phyloP scores from a whole-genome alignment of 495 filamentous ascomycete species.

The Poronia punctata region DNA sequence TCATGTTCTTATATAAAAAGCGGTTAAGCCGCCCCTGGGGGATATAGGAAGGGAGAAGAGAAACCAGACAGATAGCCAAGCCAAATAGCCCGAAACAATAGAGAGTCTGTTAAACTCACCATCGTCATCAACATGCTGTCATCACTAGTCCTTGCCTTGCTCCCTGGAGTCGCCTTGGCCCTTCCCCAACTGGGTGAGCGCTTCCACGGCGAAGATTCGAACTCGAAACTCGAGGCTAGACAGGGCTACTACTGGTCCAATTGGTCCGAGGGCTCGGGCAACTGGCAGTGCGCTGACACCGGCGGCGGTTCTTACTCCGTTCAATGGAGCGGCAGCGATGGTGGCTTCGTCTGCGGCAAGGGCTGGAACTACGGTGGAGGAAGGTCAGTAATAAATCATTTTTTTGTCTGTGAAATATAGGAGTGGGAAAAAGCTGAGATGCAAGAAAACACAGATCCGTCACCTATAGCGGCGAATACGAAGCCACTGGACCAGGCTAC shows the following conservation, averaged over 20 bases:
- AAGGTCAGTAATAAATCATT: conserved; percentile 40
- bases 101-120: too few relatives aligned
- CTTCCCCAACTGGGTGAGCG: conserved; percentile 35
- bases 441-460: background rate
- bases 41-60: background rate
- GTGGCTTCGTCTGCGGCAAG: conserved; percentile 57
- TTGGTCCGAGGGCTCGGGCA: conserved; percentile 51
- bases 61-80: conserved; percentile 6
- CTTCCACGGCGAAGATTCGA: conserved; percentile 22
- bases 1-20: conserved; percentile 11
- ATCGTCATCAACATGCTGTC: conserved; percentile 26
- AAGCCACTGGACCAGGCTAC: conserved; percentile 3
- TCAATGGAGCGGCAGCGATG: conserved; percentile 43
- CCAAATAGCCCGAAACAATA: too few relatives aligned
- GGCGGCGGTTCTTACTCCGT: conserved; percentile 43
- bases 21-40: background rate
- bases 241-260: conserved; percentile 53
- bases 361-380: conserved; percentile 53
- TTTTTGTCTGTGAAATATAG: too few relatives aligned
- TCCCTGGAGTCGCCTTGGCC: conserved; percentile 27
- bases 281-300: conserved; percentile 47
- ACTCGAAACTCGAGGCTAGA: conserved; percentile 24
- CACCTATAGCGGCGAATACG: background rate
- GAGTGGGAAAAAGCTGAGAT: background rate
- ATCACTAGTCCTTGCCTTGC: conserved; percentile 30